Conservation (phyloP, 306 rosid genomes). For the Leucaena leucocephala region DNA sequence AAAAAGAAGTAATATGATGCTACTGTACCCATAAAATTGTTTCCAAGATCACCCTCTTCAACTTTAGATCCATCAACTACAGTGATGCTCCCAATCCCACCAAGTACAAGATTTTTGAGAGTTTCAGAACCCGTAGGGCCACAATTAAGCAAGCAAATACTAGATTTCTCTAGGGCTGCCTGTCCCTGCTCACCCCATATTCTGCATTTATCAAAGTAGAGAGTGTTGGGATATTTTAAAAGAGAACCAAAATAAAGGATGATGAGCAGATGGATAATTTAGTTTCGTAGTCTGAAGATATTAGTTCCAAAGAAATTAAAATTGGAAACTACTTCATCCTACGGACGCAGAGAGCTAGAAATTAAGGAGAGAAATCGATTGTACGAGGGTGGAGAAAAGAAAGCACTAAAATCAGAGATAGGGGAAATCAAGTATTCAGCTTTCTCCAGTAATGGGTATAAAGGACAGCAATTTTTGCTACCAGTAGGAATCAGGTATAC, state of each 20-base stretch:
- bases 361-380: background rate
- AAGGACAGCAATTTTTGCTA: background rate
- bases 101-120: conserved; percentile 83
- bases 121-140: conserved; percentile 99
- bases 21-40: conserved; percentile 70
- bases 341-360: background rate
- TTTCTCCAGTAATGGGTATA: background rate
- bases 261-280: background rate
- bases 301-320: background rate
- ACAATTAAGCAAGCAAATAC: conserved; percentile 60
- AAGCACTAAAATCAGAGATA: background rate
- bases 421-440: background rate
- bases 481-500: background rate
- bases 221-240: background rate
- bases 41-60: conserved; percentile 90
- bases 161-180: conserved; percentile 19
- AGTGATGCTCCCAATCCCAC: conserved; percentile 97
- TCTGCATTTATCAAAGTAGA: conserved; percentile 4
- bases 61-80: conserved; percentile 94
- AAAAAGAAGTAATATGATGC: background rate
- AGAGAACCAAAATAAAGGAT: background rate
- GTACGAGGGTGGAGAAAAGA: background rate
- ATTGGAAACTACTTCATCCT: background rate
- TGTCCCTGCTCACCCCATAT: conserved; percentile 27
- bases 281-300: background rate